Conservation (phyloP, 345 rosid genomes). For the Linum lewisii region DNA sequence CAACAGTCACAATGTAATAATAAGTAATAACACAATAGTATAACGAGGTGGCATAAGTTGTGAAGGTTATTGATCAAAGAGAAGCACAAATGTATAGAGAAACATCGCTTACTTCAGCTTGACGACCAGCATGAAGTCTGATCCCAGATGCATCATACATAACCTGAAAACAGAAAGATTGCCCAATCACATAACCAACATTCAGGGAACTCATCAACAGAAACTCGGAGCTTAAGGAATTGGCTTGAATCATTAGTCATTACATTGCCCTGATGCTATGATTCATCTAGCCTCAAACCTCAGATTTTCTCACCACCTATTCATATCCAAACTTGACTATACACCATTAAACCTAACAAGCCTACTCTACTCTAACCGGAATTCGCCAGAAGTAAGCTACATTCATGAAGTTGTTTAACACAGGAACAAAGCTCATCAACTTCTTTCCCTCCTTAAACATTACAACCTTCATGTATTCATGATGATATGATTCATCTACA, state of each 20-base stretch:
- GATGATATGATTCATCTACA: no score
- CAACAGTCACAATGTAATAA: background rate
- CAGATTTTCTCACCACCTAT: no score
- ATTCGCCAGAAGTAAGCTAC: no score
- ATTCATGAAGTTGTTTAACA: background rate
- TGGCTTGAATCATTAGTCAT: no score
- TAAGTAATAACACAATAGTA: background rate
- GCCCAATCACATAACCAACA: background rate
- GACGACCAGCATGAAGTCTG: conserved; percentile 96
- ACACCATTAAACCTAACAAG: no score
- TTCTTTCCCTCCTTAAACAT: no score
- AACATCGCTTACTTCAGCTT: conserved; percentile 66
- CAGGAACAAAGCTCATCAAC: background rate
- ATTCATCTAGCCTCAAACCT: no score
- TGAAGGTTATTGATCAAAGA: background rate
- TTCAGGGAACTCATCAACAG: background rate
- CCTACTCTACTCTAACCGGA: no score
- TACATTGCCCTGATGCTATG: no score
- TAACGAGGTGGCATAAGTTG: background rate
- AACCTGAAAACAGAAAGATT: conserved; percentile 37
- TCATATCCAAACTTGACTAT: no score
- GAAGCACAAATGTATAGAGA: background rate
- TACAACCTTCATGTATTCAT: no score
- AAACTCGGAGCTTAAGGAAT: no score
- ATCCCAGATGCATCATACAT: conserved; percentile 98